Evolutionary conservation across 2,329 filamentous ascomycete species (phyloP).

Genomic region (Lecanicillium sp.): DNA sequence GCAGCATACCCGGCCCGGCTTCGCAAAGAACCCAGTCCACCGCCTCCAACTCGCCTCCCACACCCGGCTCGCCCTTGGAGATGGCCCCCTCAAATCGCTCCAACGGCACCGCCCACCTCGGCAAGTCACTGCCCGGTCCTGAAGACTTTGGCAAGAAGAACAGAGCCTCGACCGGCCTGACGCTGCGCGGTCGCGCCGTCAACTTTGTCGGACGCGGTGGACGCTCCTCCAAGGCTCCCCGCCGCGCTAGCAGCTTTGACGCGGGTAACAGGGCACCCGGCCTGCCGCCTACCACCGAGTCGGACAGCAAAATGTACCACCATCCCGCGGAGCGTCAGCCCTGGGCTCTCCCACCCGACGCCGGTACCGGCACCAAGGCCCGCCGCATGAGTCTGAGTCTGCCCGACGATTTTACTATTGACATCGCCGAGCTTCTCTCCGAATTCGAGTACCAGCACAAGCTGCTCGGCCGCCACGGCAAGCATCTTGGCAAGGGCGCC

Average conservation of each 20-base stretch:
- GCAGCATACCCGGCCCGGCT: constrained; percentile 9
- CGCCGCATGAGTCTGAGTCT: constrained; percentile 69
- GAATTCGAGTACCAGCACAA: constrained; percentile 68
- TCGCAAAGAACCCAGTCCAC: constrained; percentile 42
- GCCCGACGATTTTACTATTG: constrained; percentile 68
- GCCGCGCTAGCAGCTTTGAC: constrained; percentile 47
- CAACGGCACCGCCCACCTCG: constrained; percentile 17
- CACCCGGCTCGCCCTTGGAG: constrained; percentile 41
- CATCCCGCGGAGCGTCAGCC: constrained; percentile 39
- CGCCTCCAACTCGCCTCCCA: constrained; percentile 45
- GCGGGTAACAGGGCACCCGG: constrained; percentile 24
- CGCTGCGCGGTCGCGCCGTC: constrained; percentile 41
- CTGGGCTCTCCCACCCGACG: constrained; percentile 58
- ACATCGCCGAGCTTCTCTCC: constrained; percentile 59
- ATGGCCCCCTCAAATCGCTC: constrained; percentile 29
- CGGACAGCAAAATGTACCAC: constrained; percentile 20
- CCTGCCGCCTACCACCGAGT: constrained; percentile 18
- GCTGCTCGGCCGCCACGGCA: constrained; percentile 65
- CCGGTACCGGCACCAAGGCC: constrained; percentile 70
- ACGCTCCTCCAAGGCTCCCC: constrained; percentile 19
- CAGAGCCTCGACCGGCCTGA: constrained; percentile 45
- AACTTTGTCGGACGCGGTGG: constrained; percentile 36
- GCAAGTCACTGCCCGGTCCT: constrained; percentile 32
- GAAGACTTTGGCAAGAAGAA: constrained; percentile 46
- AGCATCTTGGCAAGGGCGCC: constrained; percentile 73